Base-by-base conservation (phyloP, 164 flowering plant species). In the Cinnamomum chago region DNA sequence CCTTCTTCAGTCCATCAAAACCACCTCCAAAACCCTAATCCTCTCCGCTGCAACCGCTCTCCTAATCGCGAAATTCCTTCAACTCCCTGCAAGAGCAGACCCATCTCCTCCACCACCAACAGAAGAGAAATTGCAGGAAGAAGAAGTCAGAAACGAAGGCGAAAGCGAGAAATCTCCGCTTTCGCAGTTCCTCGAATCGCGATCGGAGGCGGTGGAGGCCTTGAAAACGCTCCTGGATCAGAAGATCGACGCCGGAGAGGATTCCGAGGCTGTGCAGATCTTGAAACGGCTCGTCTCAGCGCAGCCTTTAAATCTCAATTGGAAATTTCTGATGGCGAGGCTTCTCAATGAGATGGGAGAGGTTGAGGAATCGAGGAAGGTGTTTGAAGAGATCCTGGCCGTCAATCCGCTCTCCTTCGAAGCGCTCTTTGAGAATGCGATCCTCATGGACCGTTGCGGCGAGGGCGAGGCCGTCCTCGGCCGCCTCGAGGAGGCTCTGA, bases 381-480 rank as follows among this genome's bases (percentile, higher is more conserved):
- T 84, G 58, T 92, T 89, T 65, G 97, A 94, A 30, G 96, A 91
- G 73, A 87, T 92, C 70, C 86, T 94, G 58, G 79, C 79, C 0
- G 74, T 17, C 33, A 80, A 88, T 74, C 98, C 97, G 2, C 73
- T 90, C 13, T 86, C 85, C 2, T 90, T 86, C 30, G 94, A 90
- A 72, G 97, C 95, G 2, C 77, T 94, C 20, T 94, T 94, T 64
- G 93, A 91, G 81, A 90, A 88, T 52, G 90, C 93, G 0, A 22
- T 92, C 81, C 50, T 92, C 65, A 90, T 94, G 97, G 95, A 90
- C 77, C 83, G 86, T 11, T 72, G 83, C 13, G 97, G 95, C 27
- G 89, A 88, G 69, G 90, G 93, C 13, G 88, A 86, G 66, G 85
- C 82, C 2, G 95, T 85, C 50, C 72, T 86, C 6, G 58, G 47